phyloP scores from a whole-genome alignment of 2,329 filamentous ascomycete species.

The Trichophaea hybrida region DNA sequence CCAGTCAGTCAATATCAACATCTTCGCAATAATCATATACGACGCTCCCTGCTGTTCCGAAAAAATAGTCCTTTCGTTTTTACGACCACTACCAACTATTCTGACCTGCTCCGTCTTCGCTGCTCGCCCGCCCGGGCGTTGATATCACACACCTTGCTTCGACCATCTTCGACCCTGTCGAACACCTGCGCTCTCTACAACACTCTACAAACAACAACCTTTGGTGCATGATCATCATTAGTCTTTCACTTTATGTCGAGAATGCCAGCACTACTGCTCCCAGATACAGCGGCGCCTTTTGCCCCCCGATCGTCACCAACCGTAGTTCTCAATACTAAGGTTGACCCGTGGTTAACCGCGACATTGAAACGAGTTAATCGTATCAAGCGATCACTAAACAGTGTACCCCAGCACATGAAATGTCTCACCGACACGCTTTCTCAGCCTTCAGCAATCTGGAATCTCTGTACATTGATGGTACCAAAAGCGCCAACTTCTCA shows the following conservation, averaged over 20 bases:
- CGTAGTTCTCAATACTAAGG: conserved; percentile 79
- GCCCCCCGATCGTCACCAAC: conserved; percentile 87
- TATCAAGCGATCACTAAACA: conserved; percentile 94
- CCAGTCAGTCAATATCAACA: not conserved
- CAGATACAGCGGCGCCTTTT: conserved; percentile 91
- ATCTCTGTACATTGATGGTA: conserved; percentile 79
- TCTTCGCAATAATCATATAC: conserved; percentile 8
- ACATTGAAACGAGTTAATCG: conserved; percentile 94
- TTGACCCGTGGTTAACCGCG: conserved; percentile 92
- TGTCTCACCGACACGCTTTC: conserved; percentile 92
- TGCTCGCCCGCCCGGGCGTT: conserved; percentile 11
- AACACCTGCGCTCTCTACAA: not conserved
- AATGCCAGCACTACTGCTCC: conserved; percentile 89
- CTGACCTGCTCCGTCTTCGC: conserved; percentile 14
- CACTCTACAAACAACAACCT: not conserved
- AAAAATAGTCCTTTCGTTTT: not conserved
- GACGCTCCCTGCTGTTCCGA: conserved; percentile 26
- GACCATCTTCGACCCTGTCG: not conserved
- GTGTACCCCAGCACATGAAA: conserved; percentile 83
- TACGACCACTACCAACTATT: not conserved
- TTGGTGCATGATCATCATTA: conserved; percentile 1
- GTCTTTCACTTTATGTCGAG: conserved; percentile 29
- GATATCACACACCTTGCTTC: not conserved
- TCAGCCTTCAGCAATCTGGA: conserved; percentile 73
- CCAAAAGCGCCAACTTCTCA: conserved; percentile 78